phyloP scores from a whole-genome alignment of 1,284 basidiomycete species.

The Gymnopus androsaceus region DNA sequence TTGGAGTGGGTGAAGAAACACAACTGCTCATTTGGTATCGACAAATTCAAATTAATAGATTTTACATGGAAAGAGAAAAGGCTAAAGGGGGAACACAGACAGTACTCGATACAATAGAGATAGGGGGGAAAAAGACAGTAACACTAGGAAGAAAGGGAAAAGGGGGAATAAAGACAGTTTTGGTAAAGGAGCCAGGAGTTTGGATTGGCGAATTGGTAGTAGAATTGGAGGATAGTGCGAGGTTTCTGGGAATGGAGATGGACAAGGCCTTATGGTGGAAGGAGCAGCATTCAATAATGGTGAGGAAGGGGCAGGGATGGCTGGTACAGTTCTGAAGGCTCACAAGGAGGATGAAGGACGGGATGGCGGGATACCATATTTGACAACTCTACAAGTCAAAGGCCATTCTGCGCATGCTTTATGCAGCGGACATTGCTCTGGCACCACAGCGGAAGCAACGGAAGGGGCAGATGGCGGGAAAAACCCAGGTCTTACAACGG shows the following conservation, averaged over 20 bases:
- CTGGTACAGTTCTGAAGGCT: slow-evolving; percentile 22
- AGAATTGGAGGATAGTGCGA: not conserved
- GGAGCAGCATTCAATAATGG: not conserved
- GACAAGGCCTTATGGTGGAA: not conserved
- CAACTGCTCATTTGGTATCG: not conserved
- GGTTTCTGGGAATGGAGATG: not conserved
- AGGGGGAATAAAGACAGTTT: not conserved
- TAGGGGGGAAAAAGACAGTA: too few species aligned
- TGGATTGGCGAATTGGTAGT: not conserved
- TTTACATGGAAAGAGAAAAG: not conserved
- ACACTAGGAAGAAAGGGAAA: not conserved
- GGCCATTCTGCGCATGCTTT: slow-evolving; percentile 24
- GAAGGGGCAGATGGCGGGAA: not conserved
- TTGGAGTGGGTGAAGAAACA: not conserved
- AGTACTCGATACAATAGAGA: too few species aligned
- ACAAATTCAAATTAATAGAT: slow-evolving; percentile 2
- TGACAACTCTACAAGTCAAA: slow-evolving; percentile 20
- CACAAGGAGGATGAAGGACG: slow-evolving; percentile 18
- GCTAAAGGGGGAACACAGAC: too few species aligned
- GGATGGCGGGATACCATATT: slow-evolving; percentile 22
- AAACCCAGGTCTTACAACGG: too few species aligned
- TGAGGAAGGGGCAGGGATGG: slow-evolving; percentile 26
- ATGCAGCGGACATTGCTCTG: slow-evolving; percentile 22
- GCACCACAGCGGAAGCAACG: not conserved
- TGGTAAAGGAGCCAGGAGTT: not conserved